Percentiles rank a stretch among this genome's conserved stretches.
These are phyloP conservation scores for Inonotus hispidus DNA, from an alignment of 1,284 basidiomycete species.

Conservation along the genomic window DNA sequence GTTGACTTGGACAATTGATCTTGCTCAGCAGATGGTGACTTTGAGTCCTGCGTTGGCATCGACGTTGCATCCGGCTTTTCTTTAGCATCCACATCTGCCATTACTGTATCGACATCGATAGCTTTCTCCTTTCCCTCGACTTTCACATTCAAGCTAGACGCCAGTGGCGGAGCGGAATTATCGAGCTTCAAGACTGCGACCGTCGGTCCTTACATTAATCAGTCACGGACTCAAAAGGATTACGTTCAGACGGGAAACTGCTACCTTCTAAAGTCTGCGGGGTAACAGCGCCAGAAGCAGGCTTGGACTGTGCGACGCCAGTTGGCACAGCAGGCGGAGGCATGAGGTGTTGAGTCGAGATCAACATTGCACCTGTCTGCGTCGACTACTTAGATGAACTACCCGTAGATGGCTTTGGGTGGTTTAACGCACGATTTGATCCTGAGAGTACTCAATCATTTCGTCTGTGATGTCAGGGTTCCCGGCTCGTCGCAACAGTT, in stretches of 20 bases:
- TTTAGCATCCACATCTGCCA: constrained; percentile 6
- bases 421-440: constrained; percentile 50
- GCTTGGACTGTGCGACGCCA: not conserved
- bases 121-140: constrained; percentile 5
- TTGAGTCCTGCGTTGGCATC: not conserved
- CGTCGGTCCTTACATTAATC: not conserved
- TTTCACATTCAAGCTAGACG: not conserved
- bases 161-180: not conserved
- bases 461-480: constrained; percentile 65
- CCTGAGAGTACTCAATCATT: constrained; percentile 57
- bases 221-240: not conserved
- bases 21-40: not conserved
- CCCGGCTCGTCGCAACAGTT: constrained; percentile 41
- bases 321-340: constrained; percentile 27
- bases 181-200: not conserved
- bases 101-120: constrained; percentile 10
- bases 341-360: constrained; percentile 80
- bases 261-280: constrained; percentile 9
- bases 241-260: too few species aligned
- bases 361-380: constrained; percentile 80
- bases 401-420: not conserved
- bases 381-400: constrained; percentile 5
- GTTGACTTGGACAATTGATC: not conserved
- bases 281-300: constrained; percentile 12
- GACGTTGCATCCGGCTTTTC: not conserved